Evolutionary conservation across 2,329 filamentous ascomycete genomes (phyloP).

Genomic region (Penicillium expansum): DNA sequence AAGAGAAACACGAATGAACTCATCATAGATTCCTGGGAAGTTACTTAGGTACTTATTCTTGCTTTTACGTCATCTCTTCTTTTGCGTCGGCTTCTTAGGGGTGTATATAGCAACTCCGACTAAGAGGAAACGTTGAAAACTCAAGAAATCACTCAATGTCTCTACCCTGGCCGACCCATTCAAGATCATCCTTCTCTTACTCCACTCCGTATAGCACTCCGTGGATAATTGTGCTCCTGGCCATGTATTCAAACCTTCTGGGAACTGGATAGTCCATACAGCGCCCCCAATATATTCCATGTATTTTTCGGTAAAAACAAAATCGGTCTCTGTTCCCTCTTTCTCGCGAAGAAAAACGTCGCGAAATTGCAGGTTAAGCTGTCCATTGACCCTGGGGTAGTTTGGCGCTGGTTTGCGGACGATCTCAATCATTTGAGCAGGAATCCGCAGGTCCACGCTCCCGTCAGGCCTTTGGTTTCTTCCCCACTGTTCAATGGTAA

Average conservation of each 20-base stretch:
- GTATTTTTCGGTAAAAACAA: neutral
- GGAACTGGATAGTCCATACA: neutral
- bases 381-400: neutral
- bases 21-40: too few species aligned
- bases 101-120: too few species aligned
- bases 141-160: too few species aligned
- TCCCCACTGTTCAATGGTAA: neutral
- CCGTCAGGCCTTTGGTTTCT: neutral
- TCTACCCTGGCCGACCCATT: too few species aligned
- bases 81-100: too few species aligned
- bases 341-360: neutral
- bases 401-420: neutral
- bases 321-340: neutral
- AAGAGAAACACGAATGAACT: too few species aligned
- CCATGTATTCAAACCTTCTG: fast-evolving
- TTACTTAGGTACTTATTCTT: too few species aligned
- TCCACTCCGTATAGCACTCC: too few species aligned
- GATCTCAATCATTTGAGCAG: neutral
- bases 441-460: neutral
- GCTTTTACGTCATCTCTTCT: too few species aligned
- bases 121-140: too few species aligned
- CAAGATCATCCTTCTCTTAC: too few species aligned
- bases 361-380: neutral
- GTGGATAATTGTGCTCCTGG: neutral
- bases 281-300: neutral